A percentile compares a stretch with the other conserved stretches of the same genome.
phyloP scores from a whole-genome alignment of 768 basidiomycete species.

The Tylopilus balloui region DNA sequence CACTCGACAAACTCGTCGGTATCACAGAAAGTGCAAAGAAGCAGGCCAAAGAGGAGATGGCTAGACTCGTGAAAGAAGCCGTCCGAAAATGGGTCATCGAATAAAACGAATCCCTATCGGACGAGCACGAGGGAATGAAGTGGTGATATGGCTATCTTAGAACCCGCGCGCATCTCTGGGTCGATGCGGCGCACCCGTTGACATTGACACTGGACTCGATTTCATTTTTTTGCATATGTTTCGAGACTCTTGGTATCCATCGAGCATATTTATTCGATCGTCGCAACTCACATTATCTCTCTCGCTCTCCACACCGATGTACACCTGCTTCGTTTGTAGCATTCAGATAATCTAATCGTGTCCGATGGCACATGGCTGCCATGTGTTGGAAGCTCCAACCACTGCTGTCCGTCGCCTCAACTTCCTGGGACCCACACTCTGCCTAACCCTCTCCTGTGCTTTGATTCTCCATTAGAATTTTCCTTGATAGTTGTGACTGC shows the following conservation, averaged over 20 bases:
- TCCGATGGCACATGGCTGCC: neutral
- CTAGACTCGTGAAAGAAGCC: conserved; percentile 63
- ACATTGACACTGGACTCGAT: neutral
- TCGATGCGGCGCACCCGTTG: neutral
- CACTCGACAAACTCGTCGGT: conserved; percentile 72
- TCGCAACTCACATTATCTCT: conserved; percentile 2
- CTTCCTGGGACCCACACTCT: too few species aligned
- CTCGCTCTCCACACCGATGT: conserved; percentile 8
- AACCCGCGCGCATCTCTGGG: neutral
- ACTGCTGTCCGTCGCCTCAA: too few species aligned
- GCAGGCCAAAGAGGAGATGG: conserved; percentile 74
- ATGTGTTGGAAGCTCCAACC: neutral
- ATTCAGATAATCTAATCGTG: conserved; percentile 11
- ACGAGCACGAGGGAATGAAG: neutral
- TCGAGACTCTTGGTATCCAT: neutral
- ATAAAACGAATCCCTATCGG: conserved; percentile 4
- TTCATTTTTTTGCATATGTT: conserved; percentile 4
- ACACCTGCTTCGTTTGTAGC: conserved; percentile 18
- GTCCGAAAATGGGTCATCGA: conserved; percentile 73
- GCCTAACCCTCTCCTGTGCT: neutral
- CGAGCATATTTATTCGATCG: conserved; percentile 12
- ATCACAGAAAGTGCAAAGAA: conserved; percentile 82
- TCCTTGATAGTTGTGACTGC: too few species aligned
- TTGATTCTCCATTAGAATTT: too few species aligned
- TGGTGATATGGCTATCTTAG: neutral